phyloP scores from a whole-genome alignment of 805 yeast genomes.

The Cyberlindnera veronae region DNA sequence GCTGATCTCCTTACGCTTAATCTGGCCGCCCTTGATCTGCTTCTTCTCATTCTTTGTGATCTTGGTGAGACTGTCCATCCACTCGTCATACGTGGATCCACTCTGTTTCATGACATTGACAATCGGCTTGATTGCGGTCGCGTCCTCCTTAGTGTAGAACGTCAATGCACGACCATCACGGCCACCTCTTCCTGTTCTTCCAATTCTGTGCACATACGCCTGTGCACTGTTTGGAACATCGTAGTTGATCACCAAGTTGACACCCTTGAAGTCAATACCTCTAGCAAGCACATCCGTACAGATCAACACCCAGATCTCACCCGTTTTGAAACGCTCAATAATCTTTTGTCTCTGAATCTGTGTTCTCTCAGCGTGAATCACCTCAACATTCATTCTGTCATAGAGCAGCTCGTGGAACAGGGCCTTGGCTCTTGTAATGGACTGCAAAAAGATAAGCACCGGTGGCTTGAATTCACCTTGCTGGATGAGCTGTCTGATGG shows the following conservation, averaged over 20 bases:
- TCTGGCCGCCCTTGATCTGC: constrained; percentile 50
- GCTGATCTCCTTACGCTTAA: constrained; percentile 70
- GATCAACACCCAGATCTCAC: constrained; percentile 93
- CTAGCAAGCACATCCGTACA: constrained; percentile 95
- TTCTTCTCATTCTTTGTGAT: constrained; percentile 61
- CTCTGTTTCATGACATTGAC: constrained; percentile 95
- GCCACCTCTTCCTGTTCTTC: constrained; percentile 98
- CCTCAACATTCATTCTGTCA: constrained; percentile 91
- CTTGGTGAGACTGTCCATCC: constrained; percentile 78
- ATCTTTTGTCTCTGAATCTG: constrained; percentile 82
- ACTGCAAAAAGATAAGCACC: constrained; percentile 85
- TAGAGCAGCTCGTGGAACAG: constrained; percentile 88
- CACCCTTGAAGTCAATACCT: constrained; percentile 97
- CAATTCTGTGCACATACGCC: constrained; percentile 95
- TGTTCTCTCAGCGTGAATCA: constrained; percentile 92
- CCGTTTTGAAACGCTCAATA: constrained; percentile 79
- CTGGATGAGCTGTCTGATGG: constrained; percentile 82
- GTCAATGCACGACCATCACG: constrained; percentile 85
- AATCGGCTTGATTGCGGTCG: constrained; percentile 70
- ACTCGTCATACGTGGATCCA: constrained; percentile 67
- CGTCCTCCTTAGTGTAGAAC: constrained; percentile 88
- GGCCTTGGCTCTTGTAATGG: constrained; percentile 91
- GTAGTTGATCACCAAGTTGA: constrained; percentile 89
- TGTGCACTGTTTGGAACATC: constrained; percentile 95
- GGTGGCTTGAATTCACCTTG: constrained; percentile 90